Percentiles rank a stretch among this genome's conserved stretches.
Conservation (phyloP, 306 rosid species). For the Potentilla sterilis region DNA sequence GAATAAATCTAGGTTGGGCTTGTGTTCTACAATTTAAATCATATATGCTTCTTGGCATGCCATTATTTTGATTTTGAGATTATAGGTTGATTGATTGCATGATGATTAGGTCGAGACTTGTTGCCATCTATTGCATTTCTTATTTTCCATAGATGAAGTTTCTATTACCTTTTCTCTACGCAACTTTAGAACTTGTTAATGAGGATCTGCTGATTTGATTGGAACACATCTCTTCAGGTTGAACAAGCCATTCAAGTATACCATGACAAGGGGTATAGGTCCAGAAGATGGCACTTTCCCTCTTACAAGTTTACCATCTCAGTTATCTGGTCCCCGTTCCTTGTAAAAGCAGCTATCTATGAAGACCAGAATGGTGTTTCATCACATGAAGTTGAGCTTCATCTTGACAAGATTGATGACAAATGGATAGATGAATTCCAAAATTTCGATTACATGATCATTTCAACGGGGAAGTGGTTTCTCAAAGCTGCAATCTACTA, state of each 20-base stretch:
- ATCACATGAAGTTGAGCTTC: conserved; percentile 81
- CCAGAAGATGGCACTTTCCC: conserved; percentile 73
- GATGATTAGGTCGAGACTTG: conserved; percentile 2
- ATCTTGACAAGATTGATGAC: conserved; percentile 67
- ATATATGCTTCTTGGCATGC: not conserved
- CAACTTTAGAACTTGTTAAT: not conserved
- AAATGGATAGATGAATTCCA: conserved; percentile 58
- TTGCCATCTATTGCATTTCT: not conserved
- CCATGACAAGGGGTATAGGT: conserved; percentile 80
- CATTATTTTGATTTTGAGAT: not conserved
- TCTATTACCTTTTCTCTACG: not conserved
- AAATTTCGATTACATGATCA: conserved; percentile 64
- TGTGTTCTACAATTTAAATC: conserved; percentile 5
- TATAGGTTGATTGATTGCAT: not conserved
- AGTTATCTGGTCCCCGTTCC: conserved; percentile 85
- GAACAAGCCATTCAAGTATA: conserved; percentile 63
- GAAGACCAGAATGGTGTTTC: conserved; percentile 90
- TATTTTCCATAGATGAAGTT: not conserved
- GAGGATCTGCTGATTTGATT: conserved; percentile 4
- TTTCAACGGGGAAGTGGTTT: conserved; percentile 96
- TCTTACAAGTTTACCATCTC: conserved; percentile 62
- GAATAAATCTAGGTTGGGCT: not conserved
- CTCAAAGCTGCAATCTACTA: conserved; percentile 81
- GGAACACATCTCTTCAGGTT: conserved; percentile 51
- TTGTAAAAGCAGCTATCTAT: conserved; percentile 76